Evolutionary conservation across 345 rosid genomes (phyloP).

Genomic region (Eucalyptus curtisii): DNA sequence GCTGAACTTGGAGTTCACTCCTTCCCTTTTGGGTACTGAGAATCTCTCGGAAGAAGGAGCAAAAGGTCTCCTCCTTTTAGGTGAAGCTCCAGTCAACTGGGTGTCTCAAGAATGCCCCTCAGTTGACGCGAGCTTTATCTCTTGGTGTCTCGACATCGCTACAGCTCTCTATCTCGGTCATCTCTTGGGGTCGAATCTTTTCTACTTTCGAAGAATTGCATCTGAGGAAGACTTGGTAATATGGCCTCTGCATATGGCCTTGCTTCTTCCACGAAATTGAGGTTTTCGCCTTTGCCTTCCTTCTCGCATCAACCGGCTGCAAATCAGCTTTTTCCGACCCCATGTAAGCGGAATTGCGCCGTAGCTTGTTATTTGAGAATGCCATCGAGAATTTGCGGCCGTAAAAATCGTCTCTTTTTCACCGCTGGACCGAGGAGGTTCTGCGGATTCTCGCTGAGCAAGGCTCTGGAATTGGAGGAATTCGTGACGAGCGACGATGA

Average conservation of each 20-base stretch:
- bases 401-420: conserved; percentile 13
- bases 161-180: background rate
- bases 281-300: background rate
- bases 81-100: background rate
- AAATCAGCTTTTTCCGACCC: background rate
- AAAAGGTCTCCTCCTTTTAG: background rate
- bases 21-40: background rate
- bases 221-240: background rate
- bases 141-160: background rate
- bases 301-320: conserved; percentile 8
- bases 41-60: background rate
- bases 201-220: background rate
- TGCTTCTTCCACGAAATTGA: conserved; percentile 24
- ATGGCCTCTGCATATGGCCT: conserved; percentile 10
- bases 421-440: conserved; percentile 3
- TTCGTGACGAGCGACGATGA: conserved; percentile 55
- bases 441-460: conserved; percentile 23
- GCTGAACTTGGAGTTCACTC: background rate
- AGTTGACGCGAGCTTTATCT: background rate
- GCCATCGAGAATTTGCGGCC: conserved; percentile 10
- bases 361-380: conserved; percentile 1
- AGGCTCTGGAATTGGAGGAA: conserved; percentile 56
- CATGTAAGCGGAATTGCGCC: background rate
- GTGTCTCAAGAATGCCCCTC: background rate
- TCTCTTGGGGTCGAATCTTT: background rate